Base-by-base conservation (phyloP, 1,284 basidiomycete species). In the Cutaneotrichosporon sp. region DNA sequence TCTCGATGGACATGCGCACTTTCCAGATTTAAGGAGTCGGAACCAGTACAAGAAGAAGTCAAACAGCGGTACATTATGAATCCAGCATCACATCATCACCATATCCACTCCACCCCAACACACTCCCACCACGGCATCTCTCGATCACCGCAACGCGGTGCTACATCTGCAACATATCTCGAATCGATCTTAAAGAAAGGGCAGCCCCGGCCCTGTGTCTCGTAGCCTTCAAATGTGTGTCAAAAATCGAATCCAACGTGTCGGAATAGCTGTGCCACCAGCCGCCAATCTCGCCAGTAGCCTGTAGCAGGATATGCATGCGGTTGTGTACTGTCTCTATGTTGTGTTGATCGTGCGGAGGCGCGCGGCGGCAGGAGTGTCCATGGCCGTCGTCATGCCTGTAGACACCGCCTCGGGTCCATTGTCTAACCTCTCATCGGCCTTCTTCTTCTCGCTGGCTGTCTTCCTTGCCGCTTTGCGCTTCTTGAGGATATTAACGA, bases 351-450 rank as follows among this genome's bases (percentile, higher is more conserved):
- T 16, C 30, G 55, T 21, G 16, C 53, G 53, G 53, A 56, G 53
- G 21, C 53, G 53, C 34, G n/a, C 53, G 34, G 14, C 16, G 9
- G 56, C 21, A 1, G n/a, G 53, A 4, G 13, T 61, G 56, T 64
- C 46, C 18, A n/a, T 26, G 16, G 11, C 32, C 51, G 34, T 47
- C 51, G 51, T 56, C 55, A 58, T 50, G 46, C 46, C 50, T 65
- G 77, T 82, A 9, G 69, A 72, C 16, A 87, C 91, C 65, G 80
- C 83, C 21, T 75, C 78, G 8, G n/a, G 21, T 5, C 22, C 38
- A 22, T 10, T 18, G 38, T 30, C 34, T 18, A 34, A 13, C 38
- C 38, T 36, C 6, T 36, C 34, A 34, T 38, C 36, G 0, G 7
- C 9, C 55, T 53, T 31, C 31, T 22, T 36, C 32, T 26, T 42